These are phyloP conservation scores for Carpinus fangiana DNA, from an alignment of 306 rosid genomes.

Conservation along the genomic window DNA sequence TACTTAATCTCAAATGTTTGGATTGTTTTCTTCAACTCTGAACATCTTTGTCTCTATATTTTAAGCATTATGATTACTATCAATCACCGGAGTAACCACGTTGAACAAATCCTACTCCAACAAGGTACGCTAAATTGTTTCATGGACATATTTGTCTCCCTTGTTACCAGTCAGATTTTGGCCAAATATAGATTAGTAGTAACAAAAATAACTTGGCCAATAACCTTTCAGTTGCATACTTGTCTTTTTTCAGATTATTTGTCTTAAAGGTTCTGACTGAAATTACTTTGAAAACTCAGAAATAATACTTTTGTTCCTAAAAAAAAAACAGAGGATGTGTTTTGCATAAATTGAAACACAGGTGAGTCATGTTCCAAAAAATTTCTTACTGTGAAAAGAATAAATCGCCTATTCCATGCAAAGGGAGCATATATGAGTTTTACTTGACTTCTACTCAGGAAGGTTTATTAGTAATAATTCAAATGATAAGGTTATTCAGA, in stretches of 20 bases:
- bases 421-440: background rate
- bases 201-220: background rate
- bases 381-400: too few species aligned
- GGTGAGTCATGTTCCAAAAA: background rate
- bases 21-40: background rate
- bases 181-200: too few species aligned
- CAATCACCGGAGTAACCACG: background rate
- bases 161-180: background rate
- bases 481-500: background rate
- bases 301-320: background rate
- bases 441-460: background rate
- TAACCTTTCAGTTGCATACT: background rate
- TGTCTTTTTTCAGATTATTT: background rate
- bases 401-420: too few species aligned
- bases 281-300: background rate
- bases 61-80: background rate
- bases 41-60: background rate
- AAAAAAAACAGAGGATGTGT: background rate
- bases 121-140: background rate
- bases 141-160: background rate
- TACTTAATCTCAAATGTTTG: background rate
- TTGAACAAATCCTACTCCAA: background rate
- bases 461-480: background rate
- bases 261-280: background rate
- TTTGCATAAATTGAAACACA: background rate